phyloP scores from a whole-genome alignment of 805 yeast species.

The Teunomyces cretensis region DNA sequence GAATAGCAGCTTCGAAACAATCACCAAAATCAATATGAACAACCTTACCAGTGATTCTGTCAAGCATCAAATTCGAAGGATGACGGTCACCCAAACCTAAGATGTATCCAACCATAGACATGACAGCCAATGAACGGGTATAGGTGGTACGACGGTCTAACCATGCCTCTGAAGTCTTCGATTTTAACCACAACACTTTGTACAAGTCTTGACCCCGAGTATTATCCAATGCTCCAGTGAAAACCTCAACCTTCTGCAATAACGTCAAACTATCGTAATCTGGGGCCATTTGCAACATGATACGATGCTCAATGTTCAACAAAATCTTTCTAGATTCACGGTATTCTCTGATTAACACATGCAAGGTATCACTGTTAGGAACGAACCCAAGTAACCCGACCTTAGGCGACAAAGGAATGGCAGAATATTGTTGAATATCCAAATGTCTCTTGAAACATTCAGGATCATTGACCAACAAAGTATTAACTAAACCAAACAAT shows the following conservation, averaged over 20 bases:
- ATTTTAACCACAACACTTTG: conserved; percentile 93
- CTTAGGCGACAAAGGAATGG: conserved; percentile 93
- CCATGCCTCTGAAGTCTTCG: conserved; percentile 97
- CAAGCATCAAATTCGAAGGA: conserved; percentile 95
- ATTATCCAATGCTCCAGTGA: conserved; percentile 91
- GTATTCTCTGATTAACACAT: conserved; percentile 85
- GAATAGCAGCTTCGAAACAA: conserved; percentile 96
- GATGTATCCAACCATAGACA: conserved; percentile 99
- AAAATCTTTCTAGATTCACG: conserved; percentile 88
- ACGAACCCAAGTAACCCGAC: conserved; percentile 98
- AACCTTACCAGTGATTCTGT: conserved; percentile 91
- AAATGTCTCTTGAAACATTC: conserved; percentile 96
- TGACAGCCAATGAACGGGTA: conserved; percentile 92
- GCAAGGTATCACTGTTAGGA: conserved; percentile 95
- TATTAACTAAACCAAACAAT: conserved; percentile 90
- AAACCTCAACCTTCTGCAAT: conserved; percentile 92
- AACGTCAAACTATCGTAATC: conserved; percentile 88
- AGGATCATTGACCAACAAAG: conserved; percentile 82
- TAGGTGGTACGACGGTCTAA: conserved; percentile 94
- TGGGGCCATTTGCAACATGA: conserved; percentile 97
- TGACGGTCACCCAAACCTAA: conserved; percentile 97
- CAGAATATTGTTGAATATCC: conserved; percentile 88
- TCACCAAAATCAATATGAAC: conserved; percentile 98
- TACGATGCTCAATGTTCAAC: conserved; percentile 89
- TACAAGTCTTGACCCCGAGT: conserved; percentile 96